Evolutionary conservation across 352 stramenopile species (phyloP).

Genomic region (Phytophthora pseudosyringae): DNA sequence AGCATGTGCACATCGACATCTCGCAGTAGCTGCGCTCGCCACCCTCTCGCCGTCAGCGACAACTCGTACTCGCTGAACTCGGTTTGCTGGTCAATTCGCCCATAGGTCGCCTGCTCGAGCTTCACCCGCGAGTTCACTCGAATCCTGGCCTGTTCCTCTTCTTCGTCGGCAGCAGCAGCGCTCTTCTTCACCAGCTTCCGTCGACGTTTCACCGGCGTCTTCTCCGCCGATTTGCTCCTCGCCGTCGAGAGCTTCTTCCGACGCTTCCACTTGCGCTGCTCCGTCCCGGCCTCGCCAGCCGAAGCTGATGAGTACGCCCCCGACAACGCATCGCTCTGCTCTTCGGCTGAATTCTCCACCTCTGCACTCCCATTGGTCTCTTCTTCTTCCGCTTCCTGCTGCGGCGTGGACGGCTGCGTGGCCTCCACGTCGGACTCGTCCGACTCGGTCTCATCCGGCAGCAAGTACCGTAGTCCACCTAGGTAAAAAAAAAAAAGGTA

Average conservation of each 20-base stretch:
- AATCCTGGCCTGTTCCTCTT: constrained; percentile 16
- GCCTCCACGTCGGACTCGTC: constrained; percentile 28
- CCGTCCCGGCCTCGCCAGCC: background rate
- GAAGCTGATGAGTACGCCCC: constrained; percentile 1
- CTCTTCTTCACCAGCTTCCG: constrained; percentile 12
- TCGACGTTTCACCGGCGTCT: constrained; percentile 8
- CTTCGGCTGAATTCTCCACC: constrained; percentile 6
- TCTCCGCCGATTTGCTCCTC: constrained; percentile 20
- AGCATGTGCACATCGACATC: constrained; percentile 43
- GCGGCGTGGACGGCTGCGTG: constrained; percentile 14
- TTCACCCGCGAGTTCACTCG: constrained; percentile 24
- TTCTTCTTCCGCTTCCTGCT: background rate
- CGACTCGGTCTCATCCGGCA: constrained; percentile 30
- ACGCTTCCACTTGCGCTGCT: constrained; percentile 40
- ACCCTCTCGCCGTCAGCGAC: constrained; percentile 33
- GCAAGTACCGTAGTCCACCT: constrained; percentile 35
- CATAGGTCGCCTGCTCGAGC: constrained; percentile 14
- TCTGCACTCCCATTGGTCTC: background rate
- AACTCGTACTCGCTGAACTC: constrained; percentile 36
- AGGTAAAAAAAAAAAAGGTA: background rate
- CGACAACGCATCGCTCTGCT: constrained; percentile 12
- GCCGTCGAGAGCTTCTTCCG: constrained; percentile 44
- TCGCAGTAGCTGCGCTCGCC: constrained; percentile 36
- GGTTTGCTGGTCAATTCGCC: constrained; percentile 19
- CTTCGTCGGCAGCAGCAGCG: constrained; percentile 2